Evolutionary conservation across 768 basidiomycete genomes (phyloP), one percentile per base, ranked within the genome.

Genomic region (Tricholomella constricta): DNA sequence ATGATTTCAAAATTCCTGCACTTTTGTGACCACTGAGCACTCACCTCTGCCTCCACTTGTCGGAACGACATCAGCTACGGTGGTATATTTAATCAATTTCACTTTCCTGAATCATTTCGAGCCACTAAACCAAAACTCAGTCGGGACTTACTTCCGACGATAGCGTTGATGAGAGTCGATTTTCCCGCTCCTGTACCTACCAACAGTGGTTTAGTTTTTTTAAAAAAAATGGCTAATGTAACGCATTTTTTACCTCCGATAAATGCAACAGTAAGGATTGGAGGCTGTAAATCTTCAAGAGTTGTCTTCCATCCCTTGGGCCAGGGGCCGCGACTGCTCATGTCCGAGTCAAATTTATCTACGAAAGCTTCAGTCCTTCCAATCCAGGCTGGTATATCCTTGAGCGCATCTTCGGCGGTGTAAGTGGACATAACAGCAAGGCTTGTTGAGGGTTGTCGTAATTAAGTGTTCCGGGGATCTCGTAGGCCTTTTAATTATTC

Each of bases 11-110:
- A 22, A 9, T 37, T 42, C n/a, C n/a, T n/a, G n/a, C n/a, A n/a
- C 12, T 15, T 37, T 15, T 14, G 4, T 6, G 4, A 31, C 15
- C 27, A 31, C 8, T 32, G 29, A 4, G 4, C 20, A n/a, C 37
- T 35, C 23, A 48, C 47, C 37, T 48, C 34, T 17, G n/a, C 47
- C 25, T 20, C 34, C 47, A 23, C 27, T 51, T 7, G 40, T 51
- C n/a, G 40, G 19, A n/a, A 42, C 44, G 8, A 45, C 29, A 19
- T 45, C 44, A 17, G 17, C 44, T 45, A 32, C 8, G n/a, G 5
- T 4, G 3, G 15, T 4, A n/a, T n/a, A n/a, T n/a, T n/a, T n/a
- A n/a, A n/a, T n/a, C n/a, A n/a, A n/a, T n/a, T n/a, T n/a, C n/a
- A n/a, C n/a, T n/a, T n/a, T n/a, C n/a, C n/a, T n/a, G n/a, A n/a